Percentiles rank a stretch among this genome's conserved stretches.
Conservation (phyloP, 1,284 basidiomycete genomes). For the Sphaerobolus stellatus region DNA sequence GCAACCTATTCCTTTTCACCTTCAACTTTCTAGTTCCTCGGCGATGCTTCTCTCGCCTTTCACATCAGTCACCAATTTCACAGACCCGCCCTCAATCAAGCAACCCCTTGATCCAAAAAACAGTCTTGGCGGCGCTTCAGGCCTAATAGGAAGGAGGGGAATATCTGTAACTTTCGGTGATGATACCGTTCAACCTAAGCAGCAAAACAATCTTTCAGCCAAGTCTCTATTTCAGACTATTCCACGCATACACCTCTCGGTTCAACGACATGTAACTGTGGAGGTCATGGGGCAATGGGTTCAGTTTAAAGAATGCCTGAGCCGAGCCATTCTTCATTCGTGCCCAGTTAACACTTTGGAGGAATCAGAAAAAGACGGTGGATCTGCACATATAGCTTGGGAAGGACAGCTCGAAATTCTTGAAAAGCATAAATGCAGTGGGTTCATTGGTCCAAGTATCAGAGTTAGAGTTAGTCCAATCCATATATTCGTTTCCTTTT, state of each 20-base stretch:
- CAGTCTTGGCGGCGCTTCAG: no score
- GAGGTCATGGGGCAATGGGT: slow-evolving; percentile 7
- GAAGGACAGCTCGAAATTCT: slow-evolving; percentile 55
- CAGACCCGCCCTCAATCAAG: no score
- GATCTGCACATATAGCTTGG: slow-evolving; percentile 41
- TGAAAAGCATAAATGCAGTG: slow-evolving; percentile 46
- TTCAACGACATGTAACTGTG: slow-evolving; percentile 6
- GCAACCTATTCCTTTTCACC: slow-evolving; percentile 63
- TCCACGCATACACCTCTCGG: slow-evolving; percentile 5
- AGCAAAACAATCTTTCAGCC: background rate
- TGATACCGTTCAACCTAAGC: background rate
- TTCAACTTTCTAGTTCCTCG: slow-evolving; percentile 50
- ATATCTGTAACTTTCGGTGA: background rate
- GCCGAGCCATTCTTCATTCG: background rate
- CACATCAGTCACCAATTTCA: no score
- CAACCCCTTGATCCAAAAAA: background rate
- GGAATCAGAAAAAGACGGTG: background rate
- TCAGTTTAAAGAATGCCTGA: slow-evolving; percentile 3
- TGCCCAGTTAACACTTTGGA: background rate
- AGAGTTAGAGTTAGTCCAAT: slow-evolving; percentile 49
- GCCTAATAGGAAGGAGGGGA: background rate
- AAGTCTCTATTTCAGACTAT: background rate
- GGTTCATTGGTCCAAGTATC: slow-evolving; percentile 65
- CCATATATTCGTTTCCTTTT: slow-evolving; percentile 4
- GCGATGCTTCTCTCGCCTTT: background rate